Evolutionary conservation across 2,329 filamentous ascomycete genomes (phyloP), one percentile per base, ranked within the genome.

Genomic region (Calonectria pseudoturangicola): DNA sequence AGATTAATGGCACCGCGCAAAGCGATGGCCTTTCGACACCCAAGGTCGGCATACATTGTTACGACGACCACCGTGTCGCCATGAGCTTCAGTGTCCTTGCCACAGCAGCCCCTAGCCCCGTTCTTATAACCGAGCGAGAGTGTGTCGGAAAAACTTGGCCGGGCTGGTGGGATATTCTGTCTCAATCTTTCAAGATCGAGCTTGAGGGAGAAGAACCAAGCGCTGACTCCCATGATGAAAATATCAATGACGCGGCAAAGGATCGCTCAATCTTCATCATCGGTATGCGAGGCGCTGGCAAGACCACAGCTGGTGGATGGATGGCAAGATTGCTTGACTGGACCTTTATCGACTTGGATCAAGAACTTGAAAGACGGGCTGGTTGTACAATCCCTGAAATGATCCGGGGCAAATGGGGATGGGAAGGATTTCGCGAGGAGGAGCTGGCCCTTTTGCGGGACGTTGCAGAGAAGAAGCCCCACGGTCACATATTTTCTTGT

Each of bases 71-170:
- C 83, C 94, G 97, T 73, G 95, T 99, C 15, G 97, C 97, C 28
- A 99, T 99, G 95, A 98, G 96, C 85, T 98, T 99, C 85, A 97
- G 95, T 76, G 95, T 99, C 8, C 88, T 99, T 18, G 92, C 95
- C 15, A 86, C 95, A 21, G 90, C 93, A 36, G 90, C 93, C 0
- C 93, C 94, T 1, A 84, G 90, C 9, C 90, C 94, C 0, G 93
- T 95, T 0, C 85, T 98, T 18, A 92, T 99, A 65, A 89, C 94
- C 2, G 97, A 99, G 83, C 93, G 95, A 73, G 95, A 98, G 80
- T 99, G 97, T 82, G 94, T 95, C 3, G 96, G 94, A 48, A 99
- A 99, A 88, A 99, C 97, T 2, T 99, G 97, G 97, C 97, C 97
- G 0, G 97, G 96, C 12, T 99, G 97, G 95, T 99, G 97, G 97